Conservation (phyloP, 1,284 basidiomycete species). For the Malassezia sympodialis region DNA sequence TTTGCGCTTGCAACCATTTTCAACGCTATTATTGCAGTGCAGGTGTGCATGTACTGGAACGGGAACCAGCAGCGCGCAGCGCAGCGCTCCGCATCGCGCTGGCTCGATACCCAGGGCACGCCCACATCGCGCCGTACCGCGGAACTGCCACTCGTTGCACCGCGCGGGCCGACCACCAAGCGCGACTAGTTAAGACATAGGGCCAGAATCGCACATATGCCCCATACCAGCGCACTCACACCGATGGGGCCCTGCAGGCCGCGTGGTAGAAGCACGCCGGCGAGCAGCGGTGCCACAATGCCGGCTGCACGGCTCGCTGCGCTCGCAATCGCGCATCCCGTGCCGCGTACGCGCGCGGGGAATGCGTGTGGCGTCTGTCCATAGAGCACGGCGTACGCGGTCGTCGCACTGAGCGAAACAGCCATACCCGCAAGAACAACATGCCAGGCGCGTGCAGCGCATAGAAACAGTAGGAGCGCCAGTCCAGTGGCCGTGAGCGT, state of each 20-base stretch:
- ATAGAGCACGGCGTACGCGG: conserved; percentile 42
- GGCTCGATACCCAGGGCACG: conserved; percentile 5
- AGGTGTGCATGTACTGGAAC: conserved; percentile 44
- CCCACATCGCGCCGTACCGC: neutral
- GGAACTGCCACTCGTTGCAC: neutral
- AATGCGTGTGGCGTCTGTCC: conserved; percentile 44
- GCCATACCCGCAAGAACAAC: conserved; percentile 13
- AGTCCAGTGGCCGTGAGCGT: conserved; percentile 26
- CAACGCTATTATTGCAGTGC: conserved; percentile 41
- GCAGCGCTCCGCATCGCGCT: conserved; percentile 5
- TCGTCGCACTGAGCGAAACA: conserved; percentile 31
- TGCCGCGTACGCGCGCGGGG: conserved; percentile 31
- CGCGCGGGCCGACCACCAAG: conserved; percentile 4
- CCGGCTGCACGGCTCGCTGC: conserved; percentile 38
- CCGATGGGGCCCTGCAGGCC: conserved; percentile 20
- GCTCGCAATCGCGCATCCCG: conserved; percentile 36
- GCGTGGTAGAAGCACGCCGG: conserved; percentile 26
- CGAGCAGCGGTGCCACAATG: conserved; percentile 38
- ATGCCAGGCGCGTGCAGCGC: conserved; percentile 14
- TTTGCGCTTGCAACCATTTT: conserved; percentile 46
- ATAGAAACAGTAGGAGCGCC: conserved; percentile 26
- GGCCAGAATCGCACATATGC: conserved; percentile 11
- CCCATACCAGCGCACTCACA: conserved; percentile 19
- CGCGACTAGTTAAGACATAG: conserved; percentile 7
- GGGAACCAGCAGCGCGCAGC: conserved; percentile 7